Percentiles rank a stretch among this genome's conserved stretches.
phyloP scores from a whole-genome alignment of 768 basidiomycete genomes.

The Mycena sanguinolenta region DNA sequence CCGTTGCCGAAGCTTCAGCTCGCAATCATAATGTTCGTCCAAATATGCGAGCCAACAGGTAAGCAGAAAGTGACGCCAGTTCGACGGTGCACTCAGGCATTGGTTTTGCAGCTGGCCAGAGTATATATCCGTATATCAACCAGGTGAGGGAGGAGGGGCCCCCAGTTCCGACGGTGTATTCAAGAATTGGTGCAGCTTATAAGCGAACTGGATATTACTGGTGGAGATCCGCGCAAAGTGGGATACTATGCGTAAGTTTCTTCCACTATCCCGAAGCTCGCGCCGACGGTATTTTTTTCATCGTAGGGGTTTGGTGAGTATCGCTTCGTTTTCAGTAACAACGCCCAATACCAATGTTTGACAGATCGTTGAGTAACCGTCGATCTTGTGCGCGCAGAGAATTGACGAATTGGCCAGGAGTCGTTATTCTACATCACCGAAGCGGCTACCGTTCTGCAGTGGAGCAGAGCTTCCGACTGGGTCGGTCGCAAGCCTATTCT shows the following conservation, averaged over 20 bases:
- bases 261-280: background rate
- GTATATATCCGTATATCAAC: slow-evolving; percentile 75
- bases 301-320: background rate
- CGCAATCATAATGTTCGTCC: slow-evolving; percentile 59
- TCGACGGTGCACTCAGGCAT: no score
- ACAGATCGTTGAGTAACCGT: background rate
- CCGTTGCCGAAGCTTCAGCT: slow-evolving; percentile 68
- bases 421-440: background rate
- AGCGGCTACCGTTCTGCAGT: background rate
- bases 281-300: background rate
- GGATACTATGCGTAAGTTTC: background rate
- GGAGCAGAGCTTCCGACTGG: background rate
- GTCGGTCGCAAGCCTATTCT: background rate
- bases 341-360: background rate
- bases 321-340: background rate
- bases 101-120: slow-evolving; percentile 60
- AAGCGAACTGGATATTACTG: background rate
- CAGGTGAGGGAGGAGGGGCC: slow-evolving; percentile 52
- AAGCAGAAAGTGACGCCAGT: no score
- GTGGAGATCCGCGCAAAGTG: background rate
- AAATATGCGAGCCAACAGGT: slow-evolving; percentile 70
- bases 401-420: background rate
- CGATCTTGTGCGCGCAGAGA: background rate
- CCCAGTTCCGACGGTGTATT: no score
- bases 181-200: background rate